Evolutionary conservation across 441 rosid genomes (phyloP).

Genomic region (Adansonia rubrostipa): DNA sequence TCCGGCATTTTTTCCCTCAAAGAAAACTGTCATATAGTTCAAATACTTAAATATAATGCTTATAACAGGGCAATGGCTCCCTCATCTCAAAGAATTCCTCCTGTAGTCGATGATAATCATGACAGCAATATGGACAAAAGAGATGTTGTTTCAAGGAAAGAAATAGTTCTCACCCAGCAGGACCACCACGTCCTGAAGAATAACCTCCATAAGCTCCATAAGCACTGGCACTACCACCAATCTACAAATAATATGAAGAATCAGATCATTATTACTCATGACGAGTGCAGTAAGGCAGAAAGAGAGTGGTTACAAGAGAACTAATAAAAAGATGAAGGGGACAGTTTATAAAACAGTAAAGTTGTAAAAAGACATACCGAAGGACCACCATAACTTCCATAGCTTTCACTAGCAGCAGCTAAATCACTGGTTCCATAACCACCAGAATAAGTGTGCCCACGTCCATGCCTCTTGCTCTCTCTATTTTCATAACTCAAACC

Average conservation of each 20-base stretch:
- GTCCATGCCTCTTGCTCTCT: conserved; percentile 76
- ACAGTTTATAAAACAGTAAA: background rate
- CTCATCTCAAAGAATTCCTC: conserved; percentile 8
- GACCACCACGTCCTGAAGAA: conserved; percentile 75
- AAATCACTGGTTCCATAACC: conserved; percentile 79
- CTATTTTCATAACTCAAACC: conserved; percentile 63
- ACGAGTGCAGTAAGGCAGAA: conserved; percentile 1
- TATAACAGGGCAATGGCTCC: conserved; percentile 9
- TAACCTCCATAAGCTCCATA: conserved; percentile 90
- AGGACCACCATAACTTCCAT: conserved; percentile 76
- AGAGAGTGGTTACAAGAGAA: background rate
- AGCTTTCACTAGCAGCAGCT: conserved; percentile 49
- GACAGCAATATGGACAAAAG: background rate
- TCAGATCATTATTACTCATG: conserved; percentile 8
- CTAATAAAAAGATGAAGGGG: background rate
- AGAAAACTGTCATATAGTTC: conserved; percentile 9
- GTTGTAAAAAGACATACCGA: conserved; percentile 45
- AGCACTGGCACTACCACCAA: conserved; percentile 68
- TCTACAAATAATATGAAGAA: conserved; percentile 42
- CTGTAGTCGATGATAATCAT: background rate
- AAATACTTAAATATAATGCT: background rate
- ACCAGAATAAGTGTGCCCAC: conserved; percentile 67
- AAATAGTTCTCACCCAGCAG: conserved; percentile 71
- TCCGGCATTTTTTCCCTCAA: background rate
- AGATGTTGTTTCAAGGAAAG: background rate